These are phyloP conservation scores for Penicillium rolfsii DNA, from an alignment of 2,329 filamentous ascomycete genomes.

Conservation along the genomic window DNA sequence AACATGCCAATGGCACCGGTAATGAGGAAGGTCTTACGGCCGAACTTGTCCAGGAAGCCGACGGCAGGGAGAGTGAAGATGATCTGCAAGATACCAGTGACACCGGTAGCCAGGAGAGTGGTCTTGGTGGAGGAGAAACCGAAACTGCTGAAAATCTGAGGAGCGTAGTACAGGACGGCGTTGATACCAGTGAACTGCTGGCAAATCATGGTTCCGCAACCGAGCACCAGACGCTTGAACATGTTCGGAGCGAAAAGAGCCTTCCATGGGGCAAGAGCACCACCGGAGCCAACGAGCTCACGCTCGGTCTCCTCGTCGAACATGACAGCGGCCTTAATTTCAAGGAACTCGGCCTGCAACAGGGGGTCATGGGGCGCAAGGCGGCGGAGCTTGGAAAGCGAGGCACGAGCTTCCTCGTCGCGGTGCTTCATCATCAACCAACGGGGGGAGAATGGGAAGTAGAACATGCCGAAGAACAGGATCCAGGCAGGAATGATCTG, in stretches of 20 bases:
- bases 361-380: constrained; percentile 67
- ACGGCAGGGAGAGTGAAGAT: constrained; percentile 43
- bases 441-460: constrained; percentile 77
- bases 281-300: constrained; percentile 43
- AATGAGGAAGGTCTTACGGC: constrained; percentile 42
- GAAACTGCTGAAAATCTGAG: constrained; percentile 34
- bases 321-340: constrained; percentile 76
- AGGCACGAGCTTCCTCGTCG: constrained; percentile 67
- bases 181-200: constrained; percentile 57
- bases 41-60: constrained; percentile 43
- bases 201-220: constrained; percentile 41
- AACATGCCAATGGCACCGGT: constrained; percentile 68
- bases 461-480: constrained; percentile 73
- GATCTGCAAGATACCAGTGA: constrained; percentile 39
- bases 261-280: constrained; percentile 31
- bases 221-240: constrained; percentile 32
- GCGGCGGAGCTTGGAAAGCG: constrained; percentile 66
- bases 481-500: constrained; percentile 66
- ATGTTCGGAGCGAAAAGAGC: constrained; percentile 35
- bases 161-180: constrained; percentile 46
- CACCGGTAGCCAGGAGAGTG: constrained; percentile 33
- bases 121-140: constrained; percentile 31
- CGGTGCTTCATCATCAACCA: constrained; percentile 73
- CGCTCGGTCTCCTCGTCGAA: constrained; percentile 75
- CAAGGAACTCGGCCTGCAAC: constrained; percentile 75